Conservation (phyloP, 257 asterid species). For the Eustoma russellianum region DNA sequence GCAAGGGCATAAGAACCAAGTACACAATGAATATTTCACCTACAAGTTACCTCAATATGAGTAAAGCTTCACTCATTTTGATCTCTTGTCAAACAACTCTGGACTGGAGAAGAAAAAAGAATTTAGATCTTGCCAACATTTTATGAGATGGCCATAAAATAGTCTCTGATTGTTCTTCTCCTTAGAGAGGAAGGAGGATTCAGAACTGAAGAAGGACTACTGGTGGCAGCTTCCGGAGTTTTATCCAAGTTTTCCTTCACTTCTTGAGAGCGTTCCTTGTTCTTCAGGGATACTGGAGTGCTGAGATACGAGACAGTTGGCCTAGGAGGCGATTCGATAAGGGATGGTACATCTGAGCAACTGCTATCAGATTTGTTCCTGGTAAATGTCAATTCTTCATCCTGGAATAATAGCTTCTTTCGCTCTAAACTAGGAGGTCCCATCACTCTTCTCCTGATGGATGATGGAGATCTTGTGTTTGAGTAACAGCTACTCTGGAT, state of each 20-base stretch:
- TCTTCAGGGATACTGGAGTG: slow-evolving; percentile 67
- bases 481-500: slow-evolving; percentile 65
- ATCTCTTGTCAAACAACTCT: background rate
- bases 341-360: slow-evolving; percentile 8
- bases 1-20: background rate
- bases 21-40: too few relatives aligned
- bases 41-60: background rate
- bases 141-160: slow-evolving; percentile 45
- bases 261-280: slow-evolving; percentile 26
- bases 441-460: slow-evolving; percentile 63
- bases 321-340: slow-evolving; percentile 22
- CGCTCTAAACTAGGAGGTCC: slow-evolving; percentile 46
- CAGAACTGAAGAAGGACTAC: slow-evolving; percentile 87
- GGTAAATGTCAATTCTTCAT: slow-evolving; percentile 25
- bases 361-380: slow-evolving; percentile 13
- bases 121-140: background rate
- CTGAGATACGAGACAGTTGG: slow-evolving; percentile 16
- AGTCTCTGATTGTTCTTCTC: slow-evolving; percentile 78
- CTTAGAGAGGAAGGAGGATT: slow-evolving; percentile 77
- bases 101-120: background rate
- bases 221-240: slow-evolving; percentile 47
- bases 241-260: slow-evolving; percentile 28
- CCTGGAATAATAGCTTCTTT: slow-evolving; percentile 44
- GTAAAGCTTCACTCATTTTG: background rate
- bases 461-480: slow-evolving; percentile 65